Evolutionary conservation across 495 filamentous ascomycete species (phyloP), one percentile per base, ranked within the genome.

Genomic region (Chaetomium cochliodes): DNA sequence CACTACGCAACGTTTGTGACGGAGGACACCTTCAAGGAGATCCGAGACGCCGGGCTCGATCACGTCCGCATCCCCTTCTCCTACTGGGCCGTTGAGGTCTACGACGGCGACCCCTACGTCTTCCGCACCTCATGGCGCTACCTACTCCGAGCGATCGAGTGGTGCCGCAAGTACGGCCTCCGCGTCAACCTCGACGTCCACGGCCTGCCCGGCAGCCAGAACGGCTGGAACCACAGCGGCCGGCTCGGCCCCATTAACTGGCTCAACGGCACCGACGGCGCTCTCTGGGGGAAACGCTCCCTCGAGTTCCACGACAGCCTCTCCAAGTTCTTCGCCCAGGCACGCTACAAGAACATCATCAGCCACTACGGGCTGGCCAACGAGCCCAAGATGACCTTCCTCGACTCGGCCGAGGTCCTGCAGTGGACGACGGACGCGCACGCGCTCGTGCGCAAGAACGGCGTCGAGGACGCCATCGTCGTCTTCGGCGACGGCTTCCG

Each of bases 131-230:
- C 90, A 0, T 99, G 94, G 94, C 85, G 96, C 16, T 99, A 99
- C 74, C 87, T 99, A 0, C 83, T 99, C 2, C 87, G 96, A 28
- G 90, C 83, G 4, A 96, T 99, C 68, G 96, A 99, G 70, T 98
- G 89, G 77, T 88, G 88, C 37, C 87, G 96, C n/a, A 92, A 93
- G 70, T 90, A 97, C 72, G 96, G 96, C 1, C 80, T 99, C 12
- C 87, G 96, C 2, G 88, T 99, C 46, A 99, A 98, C 65, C 87
- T 99, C 6, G 96, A 99, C 72, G 80, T 96, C 3, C 96, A 99
- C 75, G 92, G 83, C 20, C 73, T 92, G 0, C 91, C 90, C 0
- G 92, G 92, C 11, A 92, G 90, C 64, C 90, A 93, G 69, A 96
- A 96, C 71, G 92, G 92, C 0, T 94, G 91, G 90, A 94, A 94